Conservation (phyloP, 305 asterid species). For the Fraxinus xanthoxyloides region DNA sequence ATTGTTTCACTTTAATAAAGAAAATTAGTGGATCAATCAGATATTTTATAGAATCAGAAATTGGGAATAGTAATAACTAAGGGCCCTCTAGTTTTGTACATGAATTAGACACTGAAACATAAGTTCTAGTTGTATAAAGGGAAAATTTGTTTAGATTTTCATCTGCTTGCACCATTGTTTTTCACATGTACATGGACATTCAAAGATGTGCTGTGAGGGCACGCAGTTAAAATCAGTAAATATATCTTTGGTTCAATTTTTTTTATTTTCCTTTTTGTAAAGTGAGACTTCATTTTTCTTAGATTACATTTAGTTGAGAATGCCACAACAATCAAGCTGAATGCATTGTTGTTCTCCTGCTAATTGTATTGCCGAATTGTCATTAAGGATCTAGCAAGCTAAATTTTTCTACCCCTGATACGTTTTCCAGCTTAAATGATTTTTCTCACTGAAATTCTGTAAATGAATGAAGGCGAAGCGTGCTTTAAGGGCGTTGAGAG, state of each 20-base stretch:
- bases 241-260: no score
- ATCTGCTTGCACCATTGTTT: neutral
- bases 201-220: neutral
- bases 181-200: neutral
- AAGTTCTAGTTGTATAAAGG: neutral
- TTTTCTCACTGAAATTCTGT: neutral
- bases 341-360: neutral
- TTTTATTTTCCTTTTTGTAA: no score
- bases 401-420: neutral
- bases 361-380: neutral
- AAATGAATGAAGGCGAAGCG: conserved; percentile 64
- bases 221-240: neutral
- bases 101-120: neutral
- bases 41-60: neutral
- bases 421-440: no score
- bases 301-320: neutral
- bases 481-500: conserved; percentile 83
- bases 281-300: neutral
- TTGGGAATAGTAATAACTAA: neutral
- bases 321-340: neutral
- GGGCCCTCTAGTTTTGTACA: neutral
- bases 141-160: neutral
- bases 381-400: neutral
- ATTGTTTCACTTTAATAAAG: neutral
- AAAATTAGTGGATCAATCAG: neutral